These are phyloP conservation scores for Medicago arabica DNA, from an alignment of 306 rosid genomes.

Conservation along the genomic window DNA sequence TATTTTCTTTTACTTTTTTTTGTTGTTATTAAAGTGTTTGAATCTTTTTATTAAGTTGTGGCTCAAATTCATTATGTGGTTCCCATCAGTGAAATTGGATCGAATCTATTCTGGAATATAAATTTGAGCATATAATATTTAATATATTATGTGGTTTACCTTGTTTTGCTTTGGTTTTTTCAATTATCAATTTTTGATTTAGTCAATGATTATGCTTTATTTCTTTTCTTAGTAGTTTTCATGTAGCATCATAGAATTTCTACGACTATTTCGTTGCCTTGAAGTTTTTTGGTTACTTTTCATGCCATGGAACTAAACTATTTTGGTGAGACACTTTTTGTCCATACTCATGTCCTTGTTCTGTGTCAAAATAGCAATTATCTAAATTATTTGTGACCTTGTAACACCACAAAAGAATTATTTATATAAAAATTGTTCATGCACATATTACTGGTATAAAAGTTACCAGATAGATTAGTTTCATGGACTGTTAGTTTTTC, in stretches of 20 bases:
- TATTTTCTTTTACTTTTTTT: not conserved
- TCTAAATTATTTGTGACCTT: slow-evolving; percentile 24
- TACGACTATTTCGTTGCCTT: slow-evolving; percentile 22
- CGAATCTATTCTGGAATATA: slow-evolving; percentile 34
- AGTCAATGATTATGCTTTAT: slow-evolving; percentile 31
- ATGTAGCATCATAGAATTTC: slow-evolving; percentile 28
- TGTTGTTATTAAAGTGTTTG: not conserved
- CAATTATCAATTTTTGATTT: slow-evolving; percentile 14
- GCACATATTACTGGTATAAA: slow-evolving; percentile 1
- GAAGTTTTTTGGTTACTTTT: slow-evolving; percentile 40
- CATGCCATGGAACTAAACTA: slow-evolving; percentile 37
- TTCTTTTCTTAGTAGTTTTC: slow-evolving; percentile 33
- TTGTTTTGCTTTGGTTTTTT: slow-evolving; percentile 37
- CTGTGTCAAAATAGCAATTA: slow-evolving; percentile 31
- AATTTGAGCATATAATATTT: slow-evolving; percentile 34
- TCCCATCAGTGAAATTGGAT: slow-evolving; percentile 31
- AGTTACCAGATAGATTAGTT: slow-evolving; percentile 15
- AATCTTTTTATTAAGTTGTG: slow-evolving; percentile 31
- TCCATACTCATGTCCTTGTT: slow-evolving; percentile 35
- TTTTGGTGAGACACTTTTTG: slow-evolving; percentile 38
- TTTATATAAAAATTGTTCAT: not conserved
- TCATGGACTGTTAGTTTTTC: slow-evolving; percentile 27
- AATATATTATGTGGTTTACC: slow-evolving; percentile 42
- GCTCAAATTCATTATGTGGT: slow-evolving; percentile 33
- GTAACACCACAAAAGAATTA: slow-evolving; percentile 29